Percentiles rank a stretch among this genome's conserved stretches.
These are phyloP conservation scores for Pulchroboletus neoregius DNA, from an alignment of 1,284 basidiomycete species.

Conservation along the genomic window DNA sequence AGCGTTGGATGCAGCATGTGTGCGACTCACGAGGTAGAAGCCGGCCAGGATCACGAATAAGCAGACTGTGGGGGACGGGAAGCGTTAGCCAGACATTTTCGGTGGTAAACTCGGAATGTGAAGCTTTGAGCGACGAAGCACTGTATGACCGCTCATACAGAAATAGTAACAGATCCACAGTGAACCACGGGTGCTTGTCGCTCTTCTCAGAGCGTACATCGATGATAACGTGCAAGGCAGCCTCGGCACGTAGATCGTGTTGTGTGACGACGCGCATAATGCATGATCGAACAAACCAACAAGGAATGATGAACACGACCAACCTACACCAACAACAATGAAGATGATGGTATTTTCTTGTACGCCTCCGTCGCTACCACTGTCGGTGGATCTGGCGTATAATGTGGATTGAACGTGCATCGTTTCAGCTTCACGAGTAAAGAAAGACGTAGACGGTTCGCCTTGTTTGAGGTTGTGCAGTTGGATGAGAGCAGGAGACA, in stretches of 20 bases:
- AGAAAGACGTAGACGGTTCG: conserved; percentile 2
- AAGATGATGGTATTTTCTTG: conserved; percentile 23
- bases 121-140: conserved; percentile 1
- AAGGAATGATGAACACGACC: conserved; percentile 18
- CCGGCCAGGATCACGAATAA: conserved; percentile 28
- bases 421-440: not conserved
- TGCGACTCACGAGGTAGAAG: conserved; percentile 30
- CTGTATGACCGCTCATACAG: not conserved
- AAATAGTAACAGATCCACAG: not conserved
- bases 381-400: conserved; percentile 13
- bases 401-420: conserved; percentile 13
- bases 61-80: conserved; percentile 20
- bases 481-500: conserved; percentile 12
- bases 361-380: conserved; percentile 3
- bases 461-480: conserved; percentile 1
- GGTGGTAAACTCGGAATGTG: not conserved
- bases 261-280: not conserved
- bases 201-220: not conserved
- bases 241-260: not conserved
- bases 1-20: conserved; percentile 12
- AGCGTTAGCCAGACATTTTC: conserved; percentile 15
- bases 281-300: not conserved
- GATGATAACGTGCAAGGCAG: not conserved
- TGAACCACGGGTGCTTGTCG: not conserved
- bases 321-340: conserved; percentile 28